Conservation (phyloP, 257 asterid genomes). For the Nicotiana tomentosiformis region DNA sequence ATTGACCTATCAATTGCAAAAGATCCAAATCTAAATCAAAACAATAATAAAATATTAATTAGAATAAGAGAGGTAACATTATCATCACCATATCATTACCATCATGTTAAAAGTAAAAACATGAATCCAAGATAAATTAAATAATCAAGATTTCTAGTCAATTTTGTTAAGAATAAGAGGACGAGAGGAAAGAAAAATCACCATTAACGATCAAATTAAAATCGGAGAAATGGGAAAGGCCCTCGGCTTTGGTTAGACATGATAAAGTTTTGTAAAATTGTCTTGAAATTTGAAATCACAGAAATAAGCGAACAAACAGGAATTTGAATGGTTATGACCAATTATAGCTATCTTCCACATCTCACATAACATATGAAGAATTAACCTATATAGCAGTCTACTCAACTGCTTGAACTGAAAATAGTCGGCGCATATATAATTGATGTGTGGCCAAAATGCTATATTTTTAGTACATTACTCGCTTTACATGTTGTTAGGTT, state of each 20-base stretch:
- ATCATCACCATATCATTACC: neutral
- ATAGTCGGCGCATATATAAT: no score
- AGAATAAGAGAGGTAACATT: neutral
- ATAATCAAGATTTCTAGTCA: no score
- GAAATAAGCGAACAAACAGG: slow-evolving; percentile 16
- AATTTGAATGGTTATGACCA: slow-evolving; percentile 18
- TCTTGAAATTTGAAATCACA: neutral
- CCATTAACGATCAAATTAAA: neutral
- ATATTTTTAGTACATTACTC: no score
- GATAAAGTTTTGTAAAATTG: neutral
- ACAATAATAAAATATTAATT: neutral
- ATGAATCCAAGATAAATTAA: neutral
- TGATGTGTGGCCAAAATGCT: no score
- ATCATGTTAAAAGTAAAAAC: neutral
- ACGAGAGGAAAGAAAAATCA: neutral
- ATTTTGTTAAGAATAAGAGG: neutral
- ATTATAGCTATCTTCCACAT: neutral
- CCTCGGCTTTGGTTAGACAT: neutral
- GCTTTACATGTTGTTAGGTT: no score
- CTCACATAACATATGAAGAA: no score
- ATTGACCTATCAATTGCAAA: slow-evolving; percentile 5
- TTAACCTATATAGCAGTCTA: no score
- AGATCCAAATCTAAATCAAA: neutral
- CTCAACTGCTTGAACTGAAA: no score
- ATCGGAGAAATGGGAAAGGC: neutral